Percentiles rank a stretch among this genome's conserved stretches.
Conservation (phyloP, 2,329 filamentous ascomycete genomes). For the Pyrenophora graminea region DNA sequence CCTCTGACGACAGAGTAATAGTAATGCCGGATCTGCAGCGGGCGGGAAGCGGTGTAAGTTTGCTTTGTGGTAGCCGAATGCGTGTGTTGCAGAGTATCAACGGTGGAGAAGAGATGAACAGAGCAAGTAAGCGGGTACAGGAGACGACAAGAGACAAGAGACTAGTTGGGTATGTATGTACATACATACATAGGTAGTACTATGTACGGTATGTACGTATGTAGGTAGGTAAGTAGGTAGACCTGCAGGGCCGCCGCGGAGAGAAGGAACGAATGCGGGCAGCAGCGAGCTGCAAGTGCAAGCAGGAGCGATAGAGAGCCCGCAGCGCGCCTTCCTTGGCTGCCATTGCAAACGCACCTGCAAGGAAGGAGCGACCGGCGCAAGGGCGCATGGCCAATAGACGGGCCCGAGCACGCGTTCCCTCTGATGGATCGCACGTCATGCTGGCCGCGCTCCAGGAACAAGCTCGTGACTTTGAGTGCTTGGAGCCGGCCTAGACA, state of each 20-base stretch:
- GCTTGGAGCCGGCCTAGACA: slow-evolving; percentile 19
- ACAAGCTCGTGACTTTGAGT: slow-evolving; percentile 22
- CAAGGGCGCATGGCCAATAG: slow-evolving; percentile 31
- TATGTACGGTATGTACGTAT: no score
- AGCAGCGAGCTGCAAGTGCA: background rate
- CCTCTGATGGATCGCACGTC: slow-evolving; percentile 23
- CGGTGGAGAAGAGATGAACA: background rate
- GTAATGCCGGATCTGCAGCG: slow-evolving; percentile 17
- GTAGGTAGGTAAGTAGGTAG: background rate
- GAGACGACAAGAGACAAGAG: no score
- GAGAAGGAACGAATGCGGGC: slow-evolving; percentile 6
- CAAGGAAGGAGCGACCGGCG: slow-evolving; percentile 36
- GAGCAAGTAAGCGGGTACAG: background rate
- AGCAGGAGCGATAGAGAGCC: slow-evolving; percentile 4
- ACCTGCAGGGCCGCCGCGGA: background rate
- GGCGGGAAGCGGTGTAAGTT: slow-evolving; percentile 13
- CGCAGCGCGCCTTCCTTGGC: slow-evolving; percentile 16
- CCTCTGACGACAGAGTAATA: slow-evolving; percentile 30
- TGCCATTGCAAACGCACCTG: slow-evolving; percentile 17
- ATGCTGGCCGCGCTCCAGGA: slow-evolving; percentile 20
- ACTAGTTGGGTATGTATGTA: no score
- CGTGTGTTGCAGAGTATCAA: background rate
- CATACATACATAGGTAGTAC: background rate
- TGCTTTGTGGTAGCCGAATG: slow-evolving; percentile 5
- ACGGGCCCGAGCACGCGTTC: slow-evolving; percentile 20